phyloP scores from a whole-genome alignment of 2,329 filamentous ascomycete species.

The Trichoderma semiorbis region DNA sequence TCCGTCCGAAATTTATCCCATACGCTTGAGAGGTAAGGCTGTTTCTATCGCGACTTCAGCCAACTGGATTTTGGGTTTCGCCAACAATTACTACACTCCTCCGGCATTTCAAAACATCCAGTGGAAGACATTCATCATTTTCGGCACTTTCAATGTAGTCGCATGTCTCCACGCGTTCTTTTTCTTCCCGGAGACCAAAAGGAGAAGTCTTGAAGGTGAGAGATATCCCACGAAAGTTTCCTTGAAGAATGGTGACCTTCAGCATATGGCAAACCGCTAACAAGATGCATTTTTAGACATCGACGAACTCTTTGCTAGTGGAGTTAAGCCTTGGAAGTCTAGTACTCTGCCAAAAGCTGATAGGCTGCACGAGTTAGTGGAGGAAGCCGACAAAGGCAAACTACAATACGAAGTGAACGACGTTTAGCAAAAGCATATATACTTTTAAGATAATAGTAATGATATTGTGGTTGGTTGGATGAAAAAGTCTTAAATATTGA shows the following conservation, averaged over 20 bases:
- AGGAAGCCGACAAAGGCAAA: conserved; percentile 1
- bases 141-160: neutral
- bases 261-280: neutral
- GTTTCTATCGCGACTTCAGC: neutral
- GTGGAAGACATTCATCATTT: neutral
- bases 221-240: neutral
- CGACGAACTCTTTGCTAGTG: neutral
- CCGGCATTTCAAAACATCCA: neutral
- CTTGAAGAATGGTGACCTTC: neutral
- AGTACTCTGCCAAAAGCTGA: neutral
- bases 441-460: neutral
- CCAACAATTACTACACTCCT: conserved; percentile 23
- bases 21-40: neutral
- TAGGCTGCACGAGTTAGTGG: neutral
- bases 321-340: conserved; percentile 1
- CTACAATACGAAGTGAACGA: neutral
- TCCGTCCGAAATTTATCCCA: neutral
- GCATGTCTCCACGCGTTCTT: neutral
- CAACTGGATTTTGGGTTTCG: conserved; percentile 27
- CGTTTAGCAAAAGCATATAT: neutral
- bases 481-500: neutral
- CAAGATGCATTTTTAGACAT: neutral
- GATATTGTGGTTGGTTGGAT: neutral
- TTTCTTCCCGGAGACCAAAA: neutral
- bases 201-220: neutral